Evolutionary conservation across 2,329 filamentous ascomycete species (phyloP).

Genomic region (Aureobasidium sp.): DNA sequence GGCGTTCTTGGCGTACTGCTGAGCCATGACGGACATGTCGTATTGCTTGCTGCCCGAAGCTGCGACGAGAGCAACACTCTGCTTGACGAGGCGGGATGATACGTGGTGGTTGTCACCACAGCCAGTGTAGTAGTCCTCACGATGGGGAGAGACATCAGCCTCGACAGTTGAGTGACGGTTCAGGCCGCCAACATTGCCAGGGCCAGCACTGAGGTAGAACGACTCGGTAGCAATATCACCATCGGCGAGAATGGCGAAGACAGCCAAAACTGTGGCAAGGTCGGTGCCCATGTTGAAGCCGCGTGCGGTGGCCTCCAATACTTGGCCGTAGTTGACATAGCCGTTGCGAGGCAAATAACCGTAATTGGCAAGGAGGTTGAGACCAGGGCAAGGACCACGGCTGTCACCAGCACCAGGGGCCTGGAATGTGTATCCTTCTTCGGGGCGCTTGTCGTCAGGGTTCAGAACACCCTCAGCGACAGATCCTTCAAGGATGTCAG

Average conservation of each 20-base stretch:
- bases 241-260: constrained; percentile 25
- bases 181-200: constrained; percentile 21
- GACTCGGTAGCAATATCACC: constrained; percentile 23
- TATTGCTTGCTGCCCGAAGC: constrained; percentile 21
- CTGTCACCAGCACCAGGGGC: constrained; percentile 22
- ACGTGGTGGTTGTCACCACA: constrained; percentile 28
- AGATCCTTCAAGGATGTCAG: constrained; percentile 18
- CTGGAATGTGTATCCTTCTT: constrained; percentile 22
- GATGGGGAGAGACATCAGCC: constrained; percentile 25
- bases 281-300: constrained; percentile 34
- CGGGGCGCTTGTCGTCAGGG: constrained; percentile 22
- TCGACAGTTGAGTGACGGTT: constrained; percentile 26
- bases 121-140: constrained; percentile 30
- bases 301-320: constrained; percentile 25
- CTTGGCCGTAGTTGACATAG: constrained; percentile 28
- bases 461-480: constrained; percentile 20
- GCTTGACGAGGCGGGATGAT: constrained; percentile 24
- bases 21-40: constrained; percentile 22
- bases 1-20: constrained; percentile 18
- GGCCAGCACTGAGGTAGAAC: constrained; percentile 23
- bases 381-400: constrained; percentile 32
- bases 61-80: constrained; percentile 22
- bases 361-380: constrained; percentile 36
- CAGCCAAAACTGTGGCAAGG: constrained; percentile 30
- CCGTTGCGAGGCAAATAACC: constrained; percentile 34